Conservation (phyloP, 1,284 basidiomycete species). For the Uromyces viciae-fabae region DNA sequence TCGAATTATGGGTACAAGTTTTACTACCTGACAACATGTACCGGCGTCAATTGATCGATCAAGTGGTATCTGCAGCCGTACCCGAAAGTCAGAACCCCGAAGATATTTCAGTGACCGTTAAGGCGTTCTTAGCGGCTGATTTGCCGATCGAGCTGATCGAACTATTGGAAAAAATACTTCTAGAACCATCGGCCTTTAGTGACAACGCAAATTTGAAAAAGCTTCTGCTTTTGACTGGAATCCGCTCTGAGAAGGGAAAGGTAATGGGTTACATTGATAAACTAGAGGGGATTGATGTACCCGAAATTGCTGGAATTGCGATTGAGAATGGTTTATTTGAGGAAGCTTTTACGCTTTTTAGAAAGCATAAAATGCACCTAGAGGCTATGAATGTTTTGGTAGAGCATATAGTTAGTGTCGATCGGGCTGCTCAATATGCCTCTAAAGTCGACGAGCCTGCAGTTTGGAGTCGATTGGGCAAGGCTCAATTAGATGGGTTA, state of each 20-base stretch:
- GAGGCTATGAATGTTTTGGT: slow-evolving; percentile 97
- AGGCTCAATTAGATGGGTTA: slow-evolving; percentile 98
- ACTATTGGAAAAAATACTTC: slow-evolving; percentile 95
- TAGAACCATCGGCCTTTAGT: slow-evolving; percentile 94
- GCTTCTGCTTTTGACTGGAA: slow-evolving; percentile 87
- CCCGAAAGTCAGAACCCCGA: slow-evolving; percentile 98
- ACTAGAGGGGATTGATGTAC: slow-evolving; percentile 87
- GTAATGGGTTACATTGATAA: slow-evolving; percentile 98
- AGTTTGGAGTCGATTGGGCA: slow-evolving; percentile 94
- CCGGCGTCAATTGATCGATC: slow-evolving; percentile 89
- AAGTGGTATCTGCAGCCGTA: slow-evolving; percentile 88
- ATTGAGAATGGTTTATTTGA: slow-evolving; percentile 94
- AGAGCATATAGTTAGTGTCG: slow-evolving; percentile 95
- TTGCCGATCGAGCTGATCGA: slow-evolving; percentile 97
- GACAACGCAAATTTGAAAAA: slow-evolving; percentile 96
- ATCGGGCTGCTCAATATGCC: slow-evolving; percentile 92
- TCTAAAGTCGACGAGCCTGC: slow-evolving; percentile 94
- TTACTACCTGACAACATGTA: slow-evolving; percentile 84
- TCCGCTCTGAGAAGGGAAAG: slow-evolving; percentile 97
- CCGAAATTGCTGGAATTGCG: slow-evolving; percentile 94
- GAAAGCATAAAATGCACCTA: slow-evolving; percentile 87
- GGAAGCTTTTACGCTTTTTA: slow-evolving; percentile 93
- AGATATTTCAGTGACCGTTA: slow-evolving; percentile 97
- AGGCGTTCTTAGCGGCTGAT: slow-evolving; percentile 95
- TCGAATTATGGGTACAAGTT: slow-evolving; percentile 96